Evolutionary conservation across 2,329 filamentous ascomycete genomes (phyloP), one percentile per base, ranked within the genome.

Genomic region (Diaporthe citri): DNA sequence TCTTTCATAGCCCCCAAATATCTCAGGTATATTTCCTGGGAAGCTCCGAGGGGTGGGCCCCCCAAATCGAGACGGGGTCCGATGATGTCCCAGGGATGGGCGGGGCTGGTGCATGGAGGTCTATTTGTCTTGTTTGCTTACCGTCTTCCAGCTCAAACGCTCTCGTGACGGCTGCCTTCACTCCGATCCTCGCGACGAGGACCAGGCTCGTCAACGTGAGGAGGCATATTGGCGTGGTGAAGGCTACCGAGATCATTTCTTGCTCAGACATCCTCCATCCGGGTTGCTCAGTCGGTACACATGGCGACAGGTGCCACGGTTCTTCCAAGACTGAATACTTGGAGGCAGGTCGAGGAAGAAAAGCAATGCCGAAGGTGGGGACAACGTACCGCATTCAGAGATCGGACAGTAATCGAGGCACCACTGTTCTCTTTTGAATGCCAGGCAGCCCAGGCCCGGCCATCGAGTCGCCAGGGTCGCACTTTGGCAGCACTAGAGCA

Each of bases 191-290:
- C 22, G 55, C 43, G 31, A 72, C 39, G 43, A 72, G 43, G 34
- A 62, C 56, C 25, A 72, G 43, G 70, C 56, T 64, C 70, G 70
- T 72, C 31, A 72, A 28, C 2, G 56, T 60, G n/a, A 72, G 34
- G n/a, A 72, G 70, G 31, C 70, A 72, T 39, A 72, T 60, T 25
- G 70, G 56, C 12, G 70, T 72, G 28, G 64, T 52, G 31, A 72
- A 72, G 36, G 56, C 56, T 57, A 51, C 43, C 70, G 70, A 52
- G 15, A 31, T 51, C 56, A 64, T 48, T 10, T 48, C 17, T 34
- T 64, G 56, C 41, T 72, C 28, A 64, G 70, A 52, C 70, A 72
- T 72, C 2, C 34, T 72, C 56, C 70, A 60, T 62, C n/a, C 9
- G 31, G 22, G 15, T 41, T 39, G 34, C 48, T 41, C 34, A 55